Evolutionary conservation across 306 rosid species (phyloP).

Genomic region (Quercus engelmannii): DNA sequence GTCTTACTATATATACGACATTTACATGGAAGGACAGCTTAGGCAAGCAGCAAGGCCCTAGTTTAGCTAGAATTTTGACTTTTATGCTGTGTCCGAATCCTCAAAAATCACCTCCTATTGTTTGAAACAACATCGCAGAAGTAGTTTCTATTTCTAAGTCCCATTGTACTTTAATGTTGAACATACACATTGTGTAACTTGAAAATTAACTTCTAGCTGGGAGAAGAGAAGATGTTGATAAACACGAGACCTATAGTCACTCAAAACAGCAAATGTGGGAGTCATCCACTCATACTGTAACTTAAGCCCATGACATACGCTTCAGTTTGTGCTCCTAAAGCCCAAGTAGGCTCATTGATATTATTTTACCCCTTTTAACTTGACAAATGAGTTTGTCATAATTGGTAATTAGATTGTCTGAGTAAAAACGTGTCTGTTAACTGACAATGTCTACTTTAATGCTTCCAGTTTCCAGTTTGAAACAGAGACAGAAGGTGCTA

Average conservation of each 20-base stretch:
- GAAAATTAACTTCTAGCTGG: too few species aligned
- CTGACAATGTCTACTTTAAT: conserved; percentile 23
- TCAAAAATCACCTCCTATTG: too few species aligned
- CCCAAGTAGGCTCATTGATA: too few species aligned
- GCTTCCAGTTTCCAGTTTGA: conserved; percentile 89
- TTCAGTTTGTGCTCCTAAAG: too few species aligned
- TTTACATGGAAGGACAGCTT: too few species aligned
- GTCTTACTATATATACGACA: too few species aligned
- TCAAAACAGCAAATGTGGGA: background rate
- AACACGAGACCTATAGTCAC: background rate
- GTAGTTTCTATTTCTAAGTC: background rate
- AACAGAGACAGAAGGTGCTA: conserved; percentile 80
- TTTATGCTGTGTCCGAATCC: too few species aligned
- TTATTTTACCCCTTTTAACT: background rate
- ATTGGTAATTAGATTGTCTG: conserved; percentile 1
- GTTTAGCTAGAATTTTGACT: too few species aligned
- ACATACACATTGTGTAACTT: background rate
- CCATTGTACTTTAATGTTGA: background rate
- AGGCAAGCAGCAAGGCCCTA: too few species aligned
- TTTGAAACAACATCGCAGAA: background rate
- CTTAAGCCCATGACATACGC: too few species aligned
- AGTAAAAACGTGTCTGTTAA: conserved; percentile 10
- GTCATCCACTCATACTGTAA: background rate
- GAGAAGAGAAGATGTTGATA: background rate
- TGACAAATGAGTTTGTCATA: background rate